phyloP scores from a whole-genome alignment of 2,329 filamentous ascomycete species.

The Fusarium transvaalense region DNA sequence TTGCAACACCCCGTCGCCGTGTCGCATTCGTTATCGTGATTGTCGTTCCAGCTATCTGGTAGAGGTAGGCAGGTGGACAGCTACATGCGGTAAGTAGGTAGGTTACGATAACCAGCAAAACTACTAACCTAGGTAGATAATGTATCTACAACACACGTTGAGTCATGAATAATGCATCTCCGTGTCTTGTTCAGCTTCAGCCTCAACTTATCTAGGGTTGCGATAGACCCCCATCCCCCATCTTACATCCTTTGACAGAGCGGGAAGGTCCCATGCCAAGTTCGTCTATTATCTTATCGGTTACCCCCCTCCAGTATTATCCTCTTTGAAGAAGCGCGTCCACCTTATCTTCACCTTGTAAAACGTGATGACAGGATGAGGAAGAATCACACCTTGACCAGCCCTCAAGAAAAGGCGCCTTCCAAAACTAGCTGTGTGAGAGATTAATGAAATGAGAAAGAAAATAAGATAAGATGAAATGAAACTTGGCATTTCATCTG shows the following conservation, averaged over 20 bases:
- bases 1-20: not conserved
- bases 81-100: not conserved
- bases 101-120: not conserved
- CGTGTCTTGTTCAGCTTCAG: constrained; percentile 7
- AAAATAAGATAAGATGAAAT: constrained; percentile 8
- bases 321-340: not conserved
- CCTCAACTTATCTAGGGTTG: constrained; percentile 1
- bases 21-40: constrained; percentile 4
- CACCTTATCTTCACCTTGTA: not conserved
- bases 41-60: constrained; percentile 2
- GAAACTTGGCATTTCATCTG: not conserved
- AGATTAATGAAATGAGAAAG: constrained; percentile 5
- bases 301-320: not conserved
- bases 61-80: not conserved
- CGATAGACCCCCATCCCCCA: constrained; percentile 1
- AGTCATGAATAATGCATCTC: not conserved
- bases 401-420: constrained; percentile 2
- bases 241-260: not conserved
- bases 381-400: constrained; percentile 11
- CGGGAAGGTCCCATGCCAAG: constrained; percentile 3
- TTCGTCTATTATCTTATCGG: not conserved
- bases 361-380: not conserved
- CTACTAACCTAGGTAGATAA: not conserved
- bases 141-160: not conserved
- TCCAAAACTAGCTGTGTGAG: not conserved